These are phyloP conservation scores for Ceratocystis alfenasii DNA, from an alignment of 2,329 filamentous ascomycete genomes.

Conservation along the genomic window DNA sequence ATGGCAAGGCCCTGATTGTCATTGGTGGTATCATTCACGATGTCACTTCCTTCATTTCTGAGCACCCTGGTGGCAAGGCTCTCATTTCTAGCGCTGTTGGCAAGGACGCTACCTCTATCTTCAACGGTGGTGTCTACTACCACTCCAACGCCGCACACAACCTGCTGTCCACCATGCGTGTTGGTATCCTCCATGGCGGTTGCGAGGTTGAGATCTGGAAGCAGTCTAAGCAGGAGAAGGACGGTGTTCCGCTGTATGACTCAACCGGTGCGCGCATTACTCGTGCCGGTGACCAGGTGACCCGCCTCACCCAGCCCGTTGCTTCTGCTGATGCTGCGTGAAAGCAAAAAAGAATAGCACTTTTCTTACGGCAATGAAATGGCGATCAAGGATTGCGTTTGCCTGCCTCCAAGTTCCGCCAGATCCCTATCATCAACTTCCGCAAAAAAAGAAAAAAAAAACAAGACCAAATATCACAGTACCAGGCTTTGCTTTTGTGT, in stretches of 20 bases:
- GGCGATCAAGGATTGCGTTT: neutral
- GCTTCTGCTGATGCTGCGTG: conserved; percentile 75
- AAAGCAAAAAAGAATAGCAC: conserved; percentile 21
- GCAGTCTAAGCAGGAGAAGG: conserved; percentile 70
- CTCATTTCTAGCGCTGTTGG: conserved; percentile 72
- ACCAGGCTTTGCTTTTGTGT: conserved; percentile 13
- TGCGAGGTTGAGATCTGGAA: conserved; percentile 92
- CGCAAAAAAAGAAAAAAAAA: neutral
- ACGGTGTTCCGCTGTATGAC: conserved; percentile 68
- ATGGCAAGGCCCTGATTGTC: conserved; percentile 62
- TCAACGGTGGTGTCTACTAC: conserved; percentile 83
- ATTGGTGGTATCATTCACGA: conserved; percentile 81
- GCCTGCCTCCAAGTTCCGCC: neutral
- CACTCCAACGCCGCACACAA: conserved; percentile 88
- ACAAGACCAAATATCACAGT: neutral
- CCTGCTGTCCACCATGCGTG: conserved; percentile 73
- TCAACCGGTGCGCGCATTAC: conserved; percentile 70
- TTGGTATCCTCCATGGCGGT: conserved; percentile 74
- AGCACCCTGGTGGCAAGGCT: conserved; percentile 81
- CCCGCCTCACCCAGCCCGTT: conserved; percentile 67
- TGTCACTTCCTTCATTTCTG: conserved; percentile 70
- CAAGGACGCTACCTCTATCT: conserved; percentile 81
- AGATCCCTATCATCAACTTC: neutral
- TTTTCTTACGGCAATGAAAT: neutral
- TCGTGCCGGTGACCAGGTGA: conserved; percentile 74